phyloP scores from a whole-genome alignment of 306 rosid species.

The Geum urbanum region DNA sequence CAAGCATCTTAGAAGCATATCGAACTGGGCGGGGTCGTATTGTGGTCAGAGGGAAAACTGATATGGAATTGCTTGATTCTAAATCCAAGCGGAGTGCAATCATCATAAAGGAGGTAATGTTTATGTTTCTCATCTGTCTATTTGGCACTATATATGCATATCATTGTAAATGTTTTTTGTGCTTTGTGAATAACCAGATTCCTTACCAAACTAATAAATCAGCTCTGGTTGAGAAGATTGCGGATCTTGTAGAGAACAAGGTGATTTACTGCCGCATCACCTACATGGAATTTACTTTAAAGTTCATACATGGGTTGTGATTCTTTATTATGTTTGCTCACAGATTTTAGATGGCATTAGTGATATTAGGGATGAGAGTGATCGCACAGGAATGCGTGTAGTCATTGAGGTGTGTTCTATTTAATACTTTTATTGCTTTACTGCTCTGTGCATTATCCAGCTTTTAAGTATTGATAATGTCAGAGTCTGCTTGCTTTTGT shows the following conservation, averaged over 20 bases:
- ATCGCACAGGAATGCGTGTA: slow-evolving; percentile 94
- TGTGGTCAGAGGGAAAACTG: slow-evolving; percentile 87
- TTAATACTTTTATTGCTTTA: background rate
- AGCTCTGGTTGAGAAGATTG: slow-evolving; percentile 88
- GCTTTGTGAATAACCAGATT: slow-evolving; percentile 49
- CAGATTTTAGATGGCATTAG: slow-evolving; percentile 88
- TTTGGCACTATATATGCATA: slow-evolving; percentile 21
- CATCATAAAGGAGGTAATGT: slow-evolving; percentile 73
- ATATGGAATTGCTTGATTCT: slow-evolving; percentile 80
- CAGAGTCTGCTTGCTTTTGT: background rate
- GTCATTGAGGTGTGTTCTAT: slow-evolving; percentile 69
- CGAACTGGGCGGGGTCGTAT: slow-evolving; percentile 88
- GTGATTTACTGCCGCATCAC: slow-evolving; percentile 31
- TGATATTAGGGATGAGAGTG: slow-evolving; percentile 96
- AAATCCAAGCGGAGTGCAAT: slow-evolving; percentile 70
- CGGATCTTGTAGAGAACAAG: slow-evolving; percentile 91
- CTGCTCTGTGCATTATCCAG: slow-evolving; percentile 2
- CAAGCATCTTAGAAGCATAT: slow-evolving; percentile 89
- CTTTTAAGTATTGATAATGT: background rate
- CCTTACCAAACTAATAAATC: slow-evolving; percentile 96
- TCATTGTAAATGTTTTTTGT: slow-evolving; percentile 11
- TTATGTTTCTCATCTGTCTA: slow-evolving; percentile 12
- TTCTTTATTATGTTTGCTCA: slow-evolving; percentile 8
- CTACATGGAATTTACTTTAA: background rate
- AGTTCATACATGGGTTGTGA: background rate